These are phyloP conservation scores for Stereum hirsutum DNA, from an alignment of 1,284 basidiomycete species.

Conservation along the genomic window DNA sequence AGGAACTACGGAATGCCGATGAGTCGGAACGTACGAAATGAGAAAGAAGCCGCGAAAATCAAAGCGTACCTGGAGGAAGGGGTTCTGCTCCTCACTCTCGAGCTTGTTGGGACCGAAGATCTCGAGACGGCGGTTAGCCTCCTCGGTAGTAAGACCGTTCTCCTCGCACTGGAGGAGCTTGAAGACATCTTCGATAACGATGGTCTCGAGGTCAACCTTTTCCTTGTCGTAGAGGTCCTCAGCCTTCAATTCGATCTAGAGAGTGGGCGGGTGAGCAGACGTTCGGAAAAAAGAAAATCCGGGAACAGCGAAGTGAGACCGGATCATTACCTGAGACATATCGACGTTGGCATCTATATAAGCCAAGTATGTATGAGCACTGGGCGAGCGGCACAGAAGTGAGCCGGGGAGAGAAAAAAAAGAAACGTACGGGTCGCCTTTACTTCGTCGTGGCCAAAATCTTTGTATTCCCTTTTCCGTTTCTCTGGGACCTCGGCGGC, in stretches of 20 bases:
- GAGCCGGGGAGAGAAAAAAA: constrained; percentile 7
- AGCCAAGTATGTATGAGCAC: constrained; percentile 7
- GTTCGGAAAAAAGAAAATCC: constrained; percentile 4
- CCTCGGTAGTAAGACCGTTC: constrained; percentile 67
- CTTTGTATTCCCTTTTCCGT: constrained; percentile 89
- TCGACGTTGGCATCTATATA: constrained; percentile 79
- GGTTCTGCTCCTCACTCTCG: constrained; percentile 82
- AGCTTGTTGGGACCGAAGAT: constrained; percentile 97
- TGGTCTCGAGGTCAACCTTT: constrained; percentile 97
- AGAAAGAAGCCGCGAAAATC: constrained; percentile 4
- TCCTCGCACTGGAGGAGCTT: constrained; percentile 87
- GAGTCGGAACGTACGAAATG: background rate
- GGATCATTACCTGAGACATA: constrained; percentile 59
- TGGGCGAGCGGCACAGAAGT: constrained; percentile 5
- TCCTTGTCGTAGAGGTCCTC: constrained; percentile 97
- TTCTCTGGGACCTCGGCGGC: constrained; percentile 30
- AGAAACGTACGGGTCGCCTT: constrained; percentile 59
- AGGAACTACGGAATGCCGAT: constrained; percentile 57
- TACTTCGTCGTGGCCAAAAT: constrained; percentile 74
- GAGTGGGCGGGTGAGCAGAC: constrained; percentile 7
- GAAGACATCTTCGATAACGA: constrained; percentile 96
- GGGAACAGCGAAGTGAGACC: constrained; percentile 2
- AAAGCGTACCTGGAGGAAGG: constrained; percentile 65
- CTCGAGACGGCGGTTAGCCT: constrained; percentile 81
- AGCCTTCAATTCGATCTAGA: constrained; percentile 82